Conservation (phyloP, 495 filamentous ascomycete genomes). For the Lindgomyces ingoldianus region DNA sequence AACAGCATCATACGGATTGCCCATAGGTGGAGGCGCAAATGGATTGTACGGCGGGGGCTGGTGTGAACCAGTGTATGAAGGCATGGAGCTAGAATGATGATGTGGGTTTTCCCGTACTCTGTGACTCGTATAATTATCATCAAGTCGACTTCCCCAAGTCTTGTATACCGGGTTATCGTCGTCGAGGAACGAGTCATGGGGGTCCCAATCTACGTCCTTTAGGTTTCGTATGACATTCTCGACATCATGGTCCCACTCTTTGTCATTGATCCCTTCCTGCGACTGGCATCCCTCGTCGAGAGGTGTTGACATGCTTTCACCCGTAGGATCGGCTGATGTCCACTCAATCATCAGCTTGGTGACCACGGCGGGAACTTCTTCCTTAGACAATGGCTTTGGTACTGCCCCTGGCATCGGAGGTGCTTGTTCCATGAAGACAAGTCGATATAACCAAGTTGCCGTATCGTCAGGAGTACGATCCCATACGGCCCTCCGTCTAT, state of each 20-base stretch:
- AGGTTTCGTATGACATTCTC: not conserved
- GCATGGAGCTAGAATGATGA: not conserved
- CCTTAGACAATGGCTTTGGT: not conserved
- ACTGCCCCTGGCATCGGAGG: not conserved
- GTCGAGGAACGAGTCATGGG: not conserved
- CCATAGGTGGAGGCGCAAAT: not conserved
- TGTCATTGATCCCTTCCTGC: not conserved
- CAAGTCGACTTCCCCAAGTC: not conserved
- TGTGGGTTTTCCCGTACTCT: not conserved
- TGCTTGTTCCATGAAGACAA: not conserved
- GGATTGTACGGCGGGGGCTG: not conserved
- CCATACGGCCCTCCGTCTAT: not conserved
- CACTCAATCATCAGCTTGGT: not conserved
- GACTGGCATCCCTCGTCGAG: not conserved
- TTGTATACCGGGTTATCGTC: not conserved
- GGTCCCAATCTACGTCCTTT: not conserved
- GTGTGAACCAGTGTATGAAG: not conserved
- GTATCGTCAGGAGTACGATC: not conserved
- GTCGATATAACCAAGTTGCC: not conserved
- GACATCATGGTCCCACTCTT: not conserved
- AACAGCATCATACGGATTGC: not conserved
- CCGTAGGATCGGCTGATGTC: not conserved
- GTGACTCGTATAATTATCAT: not conserved
- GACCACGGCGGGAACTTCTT: not conserved
- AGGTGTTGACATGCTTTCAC: not conserved